Evolutionary conservation across 345 rosid species (phyloP), one percentile per base, ranked within the genome.

Genomic region (Acer campestre): DNA sequence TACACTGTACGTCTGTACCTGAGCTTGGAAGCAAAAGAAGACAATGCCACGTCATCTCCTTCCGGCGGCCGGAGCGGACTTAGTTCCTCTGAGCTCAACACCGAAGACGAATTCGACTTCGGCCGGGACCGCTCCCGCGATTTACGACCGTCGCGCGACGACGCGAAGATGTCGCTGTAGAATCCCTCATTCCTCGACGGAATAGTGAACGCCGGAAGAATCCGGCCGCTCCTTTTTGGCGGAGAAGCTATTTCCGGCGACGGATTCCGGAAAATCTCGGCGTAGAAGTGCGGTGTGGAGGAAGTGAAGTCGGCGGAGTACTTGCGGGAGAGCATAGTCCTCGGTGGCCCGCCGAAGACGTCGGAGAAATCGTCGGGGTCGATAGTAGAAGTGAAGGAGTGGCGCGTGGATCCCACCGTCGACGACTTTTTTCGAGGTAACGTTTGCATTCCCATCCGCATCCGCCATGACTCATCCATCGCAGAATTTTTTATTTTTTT

Each of bases 291-390:
- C 5, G 70, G 8, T 3, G 79, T 8, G 22, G 89, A 80, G 20
- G 85, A 77, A 12, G 81, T 69, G 68, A 87, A 89, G 61, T 93
- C 93, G 56, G 86, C 91, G 31, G 94, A 88, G 76, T 87, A 85
- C 82, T 87, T 89, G 14, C 97, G 80, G 16, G 86, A 82, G 31
- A 91, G 89, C 61, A 91, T 78, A 56, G 86, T 89, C 79, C 91
- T 79, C 0, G 99, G 99, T 0, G 99, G 98, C 6, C 99, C 99
- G 0, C 99, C 99, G 72, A 89, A 93, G 0, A 93, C 98, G 79
- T 95, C 98, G 42, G 93, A 65, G 85, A 95, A 95, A 58, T 95
- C 97, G 8, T 89, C 86, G 3, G 91, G 80, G 61, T 85, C 79
- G 1, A 82, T 78, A 17, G 77, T 75, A 7, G 70, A 65, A 35